These are phyloP conservation scores for Fusarium protoensiforme DNA, from an alignment of 2,329 filamentous ascomycete genomes.

Conservation along the genomic window DNA sequence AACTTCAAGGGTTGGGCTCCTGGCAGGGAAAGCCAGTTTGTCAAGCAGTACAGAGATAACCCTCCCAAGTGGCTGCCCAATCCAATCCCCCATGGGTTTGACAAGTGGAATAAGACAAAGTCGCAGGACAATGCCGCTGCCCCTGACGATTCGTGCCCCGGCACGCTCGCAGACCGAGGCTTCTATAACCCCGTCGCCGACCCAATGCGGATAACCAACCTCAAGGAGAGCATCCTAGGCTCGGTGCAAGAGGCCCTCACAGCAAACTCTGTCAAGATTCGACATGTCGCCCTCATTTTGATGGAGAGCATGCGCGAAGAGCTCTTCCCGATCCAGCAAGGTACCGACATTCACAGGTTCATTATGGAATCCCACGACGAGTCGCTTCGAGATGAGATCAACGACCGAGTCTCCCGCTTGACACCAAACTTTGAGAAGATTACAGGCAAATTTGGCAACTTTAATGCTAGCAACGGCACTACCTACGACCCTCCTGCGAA, in stretches of 20 bases:
- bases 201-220: constrained; percentile 54
- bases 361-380: constrained; percentile 47
- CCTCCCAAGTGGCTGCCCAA: constrained; percentile 44
- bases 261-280: constrained; percentile 49
- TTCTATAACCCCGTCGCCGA: constrained; percentile 52
- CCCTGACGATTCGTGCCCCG: constrained; percentile 19
- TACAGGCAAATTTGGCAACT: constrained; percentile 36
- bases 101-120: constrained; percentile 41
- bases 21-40: constrained; percentile 36
- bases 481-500: constrained; percentile 37
- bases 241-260: constrained; percentile 39
- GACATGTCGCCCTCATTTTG: constrained; percentile 56
- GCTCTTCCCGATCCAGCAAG: constrained; percentile 56
- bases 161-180: constrained; percentile 21
- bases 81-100: constrained; percentile 40
- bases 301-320: constrained; percentile 58
- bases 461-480: constrained; percentile 34
- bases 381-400: constrained; percentile 44
- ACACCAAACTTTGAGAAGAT: constrained; percentile 41
- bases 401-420: constrained; percentile 41
- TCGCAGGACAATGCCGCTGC: constrained; percentile 41
- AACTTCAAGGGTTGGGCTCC: constrained; percentile 50
- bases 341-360: constrained; percentile 50
- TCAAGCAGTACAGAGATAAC: constrained; percentile 38
- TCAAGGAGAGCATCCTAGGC: constrained; percentile 45